phyloP scores from a whole-genome alignment of 345 rosid species.

The Triadica sebifera region DNA sequence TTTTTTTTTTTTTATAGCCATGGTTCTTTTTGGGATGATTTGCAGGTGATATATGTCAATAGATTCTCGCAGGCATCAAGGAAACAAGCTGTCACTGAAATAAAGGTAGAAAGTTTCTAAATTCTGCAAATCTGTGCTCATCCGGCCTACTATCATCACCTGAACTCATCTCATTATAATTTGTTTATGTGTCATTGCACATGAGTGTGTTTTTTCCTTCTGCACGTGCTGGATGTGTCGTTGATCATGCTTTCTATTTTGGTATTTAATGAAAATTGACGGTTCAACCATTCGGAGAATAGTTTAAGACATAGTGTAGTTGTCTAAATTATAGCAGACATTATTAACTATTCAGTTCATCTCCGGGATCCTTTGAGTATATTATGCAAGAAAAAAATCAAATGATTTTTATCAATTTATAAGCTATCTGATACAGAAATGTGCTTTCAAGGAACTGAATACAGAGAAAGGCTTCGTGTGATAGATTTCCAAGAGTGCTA shows the following conservation, averaged over 20 bases:
- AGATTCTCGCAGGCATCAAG: constrained; percentile 80
- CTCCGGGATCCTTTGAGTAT: background rate
- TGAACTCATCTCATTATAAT: background rate
- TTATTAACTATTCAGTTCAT: constrained; percentile 1
- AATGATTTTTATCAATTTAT: constrained; percentile 50
- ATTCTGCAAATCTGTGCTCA: constrained; percentile 5
- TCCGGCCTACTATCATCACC: background rate
- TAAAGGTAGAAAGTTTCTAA: constrained; percentile 78
- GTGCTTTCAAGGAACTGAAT: constrained; percentile 90
- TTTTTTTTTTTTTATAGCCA: background rate
- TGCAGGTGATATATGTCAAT: constrained; percentile 94
- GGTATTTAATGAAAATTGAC: background rate
- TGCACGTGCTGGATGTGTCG: background rate
- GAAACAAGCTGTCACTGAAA: constrained; percentile 81
- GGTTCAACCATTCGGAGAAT: background rate
- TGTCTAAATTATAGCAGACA: background rate
- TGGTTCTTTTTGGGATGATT: background rate
- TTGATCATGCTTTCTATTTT: background rate
- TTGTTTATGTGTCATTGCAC: background rate
- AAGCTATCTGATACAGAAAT: constrained; percentile 94
- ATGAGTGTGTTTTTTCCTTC: background rate
- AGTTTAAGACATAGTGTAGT: background rate
- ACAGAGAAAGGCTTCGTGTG: constrained; percentile 94
- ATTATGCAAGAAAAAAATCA: constrained; percentile 28
- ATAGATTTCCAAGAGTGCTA: constrained; percentile 76